Conservation (phyloP, 192 early-diverging fungal species). For the Coemansia sp. region DNA sequence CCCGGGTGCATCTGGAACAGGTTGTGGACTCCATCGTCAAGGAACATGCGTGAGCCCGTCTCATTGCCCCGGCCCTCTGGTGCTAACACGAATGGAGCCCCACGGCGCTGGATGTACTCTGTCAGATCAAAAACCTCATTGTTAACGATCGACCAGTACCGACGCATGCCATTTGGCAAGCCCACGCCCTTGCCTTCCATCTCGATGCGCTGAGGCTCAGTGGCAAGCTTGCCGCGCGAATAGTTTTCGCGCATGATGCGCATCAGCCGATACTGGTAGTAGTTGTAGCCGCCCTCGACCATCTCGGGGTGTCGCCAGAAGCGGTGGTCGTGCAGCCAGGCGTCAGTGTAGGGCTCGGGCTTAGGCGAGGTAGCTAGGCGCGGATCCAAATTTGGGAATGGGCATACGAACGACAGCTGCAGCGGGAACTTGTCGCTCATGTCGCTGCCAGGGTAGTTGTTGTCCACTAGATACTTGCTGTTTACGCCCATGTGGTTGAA, state of each 20-base stretch:
- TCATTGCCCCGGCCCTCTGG: conserved; percentile 44
- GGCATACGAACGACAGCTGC: conserved; percentile 64
- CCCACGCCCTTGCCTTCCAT: conserved; percentile 57
- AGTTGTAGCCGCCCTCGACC: conserved; percentile 67
- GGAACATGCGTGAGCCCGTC: conserved; percentile 59
- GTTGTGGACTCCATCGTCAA: conserved; percentile 63
- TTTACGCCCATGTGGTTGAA: conserved; percentile 61
- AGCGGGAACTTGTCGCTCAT: conserved; percentile 72
- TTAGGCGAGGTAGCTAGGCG: conserved; percentile 60
- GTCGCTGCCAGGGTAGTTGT: conserved; percentile 70
- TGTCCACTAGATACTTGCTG: conserved; percentile 54
- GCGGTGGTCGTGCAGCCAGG: conserved; percentile 74
- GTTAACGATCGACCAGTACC: conserved; percentile 70
- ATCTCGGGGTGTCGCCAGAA: conserved; percentile 78
- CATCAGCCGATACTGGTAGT: conserved; percentile 67
- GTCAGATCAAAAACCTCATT: conserved; percentile 77
- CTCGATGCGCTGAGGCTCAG: conserved; percentile 61
- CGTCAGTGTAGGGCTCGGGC: conserved; percentile 62
- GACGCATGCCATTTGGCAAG: conserved; percentile 35
- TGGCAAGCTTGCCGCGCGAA: conserved; percentile 70
- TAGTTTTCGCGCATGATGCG: conserved; percentile 65
- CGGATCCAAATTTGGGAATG: conserved; percentile 60
- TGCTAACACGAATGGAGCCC: conserved; percentile 52
- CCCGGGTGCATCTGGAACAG: conserved; percentile 71
- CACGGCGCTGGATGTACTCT: conserved; percentile 61